phyloP scores from a whole-genome alignment of 2,329 filamentous ascomycete species.

The Exophiala lecanii-corni region DNA sequence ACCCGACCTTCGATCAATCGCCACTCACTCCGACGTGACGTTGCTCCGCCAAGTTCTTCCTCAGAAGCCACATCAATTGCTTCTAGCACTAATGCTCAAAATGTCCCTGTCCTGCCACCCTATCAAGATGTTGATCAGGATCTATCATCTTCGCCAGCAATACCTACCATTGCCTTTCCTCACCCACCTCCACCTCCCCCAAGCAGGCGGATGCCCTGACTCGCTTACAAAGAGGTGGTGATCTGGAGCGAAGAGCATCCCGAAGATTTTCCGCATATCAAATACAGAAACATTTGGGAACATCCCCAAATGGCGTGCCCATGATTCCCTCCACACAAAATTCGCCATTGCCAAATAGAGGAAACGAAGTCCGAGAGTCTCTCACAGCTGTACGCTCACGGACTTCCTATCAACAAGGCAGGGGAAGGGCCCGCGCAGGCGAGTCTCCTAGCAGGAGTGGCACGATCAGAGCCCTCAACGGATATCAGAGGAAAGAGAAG shows the following conservation, averaged over 20 bases:
- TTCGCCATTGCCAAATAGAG: constrained; percentile 77
- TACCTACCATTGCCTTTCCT: constrained; percentile 55
- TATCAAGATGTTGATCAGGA: constrained; percentile 59
- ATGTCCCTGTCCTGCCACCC: constrained; percentile 67
- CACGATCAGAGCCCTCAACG: constrained; percentile 40
- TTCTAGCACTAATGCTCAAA: constrained; percentile 73
- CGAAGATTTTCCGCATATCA: constrained; percentile 94
- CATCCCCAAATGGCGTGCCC: constrained; percentile 74
- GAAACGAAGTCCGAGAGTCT: constrained; percentile 77
- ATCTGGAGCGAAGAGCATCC: constrained; percentile 87
- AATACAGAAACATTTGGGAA: constrained; percentile 87
- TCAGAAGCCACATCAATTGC: constrained; percentile 49
- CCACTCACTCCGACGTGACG: constrained; percentile 17
- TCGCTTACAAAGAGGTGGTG: constrained; percentile 83
- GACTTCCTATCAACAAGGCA: constrained; percentile 50
- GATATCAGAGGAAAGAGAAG: constrained; percentile 54
- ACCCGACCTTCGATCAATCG: constrained; percentile 10
- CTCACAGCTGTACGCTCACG: constrained; percentile 65
- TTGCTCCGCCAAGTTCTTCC: constrained; percentile 14
- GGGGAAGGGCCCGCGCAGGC: constrained; percentile 53
- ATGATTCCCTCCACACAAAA: constrained; percentile 69
- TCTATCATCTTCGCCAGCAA: constrained; percentile 24
- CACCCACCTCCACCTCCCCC: constrained; percentile 73
- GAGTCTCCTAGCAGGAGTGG: constrained; percentile 56
- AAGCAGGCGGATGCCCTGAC: constrained; percentile 86